Base-by-base conservation (phyloP, 176 grass and related monocot species). In the Tillandsia leiboldiana region DNA sequence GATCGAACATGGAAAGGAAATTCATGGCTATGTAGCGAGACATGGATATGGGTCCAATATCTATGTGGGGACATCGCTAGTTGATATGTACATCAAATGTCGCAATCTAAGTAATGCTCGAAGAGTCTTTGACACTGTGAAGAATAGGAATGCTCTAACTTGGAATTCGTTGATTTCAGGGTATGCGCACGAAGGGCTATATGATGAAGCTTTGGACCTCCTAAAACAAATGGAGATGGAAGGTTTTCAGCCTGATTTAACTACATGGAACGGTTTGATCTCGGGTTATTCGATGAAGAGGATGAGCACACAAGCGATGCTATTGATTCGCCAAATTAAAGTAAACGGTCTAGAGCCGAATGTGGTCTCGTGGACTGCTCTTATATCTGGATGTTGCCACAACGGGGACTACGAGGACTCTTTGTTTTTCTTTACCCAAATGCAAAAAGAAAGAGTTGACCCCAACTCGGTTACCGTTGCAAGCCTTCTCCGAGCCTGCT, bases 201-300 rank as follows among this genome's bases (percentile, higher is more conserved):
- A 90, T 47, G 77, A 83, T 0, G 70, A 54, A 66, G 84, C 91
- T 0, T 42, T 96, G 58, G 71, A 83, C 49, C 84, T 96, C 7
- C 64, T 96, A 47, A 76, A 84, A 27, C 15, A 72, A 33, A 96
- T 90, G 91, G 83, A 90, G 79, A 70, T 51, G 72, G 76, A 81
- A 68, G 72, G 84, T 28, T 63, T 85, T 3, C 70, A 83, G 65
- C 87, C 91, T 2, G 77, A 96, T 85, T 52, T 90, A 54, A 78
- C 87, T 79, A 90, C 87, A 72, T 96, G 91, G 91, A 96, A 96
- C 65, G 79, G 83, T 12, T 79, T 96, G 63, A 90, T 90, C 78
- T 85, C 84, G 5, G 91, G 87, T 8, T 96, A 87, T 48, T 67
- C 91, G 5, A 81, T 81, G 51, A 79, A 81, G 27, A 79, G 91